phyloP scores from a whole-genome alignment of 345 rosid species.

The Sonneratia alba region DNA sequence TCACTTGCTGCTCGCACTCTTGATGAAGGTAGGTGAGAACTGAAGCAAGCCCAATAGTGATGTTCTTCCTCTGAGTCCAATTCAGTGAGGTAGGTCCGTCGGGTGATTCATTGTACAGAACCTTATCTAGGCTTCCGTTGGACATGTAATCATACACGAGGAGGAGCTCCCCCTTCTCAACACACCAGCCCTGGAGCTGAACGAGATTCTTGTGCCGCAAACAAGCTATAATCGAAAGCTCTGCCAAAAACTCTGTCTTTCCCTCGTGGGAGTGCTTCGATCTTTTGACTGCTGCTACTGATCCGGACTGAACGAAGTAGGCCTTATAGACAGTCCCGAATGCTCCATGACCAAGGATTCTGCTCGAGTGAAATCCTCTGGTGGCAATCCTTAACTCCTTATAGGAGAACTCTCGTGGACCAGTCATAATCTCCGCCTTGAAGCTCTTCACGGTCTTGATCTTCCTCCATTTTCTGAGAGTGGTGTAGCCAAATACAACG shows the following conservation, averaged over 20 bases:
- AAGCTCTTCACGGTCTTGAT: conserved; percentile 40
- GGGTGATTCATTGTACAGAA: conserved; percentile 55
- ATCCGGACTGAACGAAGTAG: conserved; percentile 40
- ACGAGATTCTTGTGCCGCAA: conserved; percentile 91
- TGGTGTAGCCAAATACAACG: conserved; percentile 46
- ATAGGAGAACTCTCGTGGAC: conserved; percentile 65
- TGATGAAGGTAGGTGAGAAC: conserved; percentile 73
- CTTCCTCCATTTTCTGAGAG: conserved; percentile 51
- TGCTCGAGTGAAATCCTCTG: conserved; percentile 69
- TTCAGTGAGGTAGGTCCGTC: conserved; percentile 27
- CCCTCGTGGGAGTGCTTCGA: conserved; percentile 79
- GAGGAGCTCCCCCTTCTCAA: conserved; percentile 71
- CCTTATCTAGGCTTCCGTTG: conserved; percentile 73
- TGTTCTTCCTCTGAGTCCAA: conserved; percentile 68
- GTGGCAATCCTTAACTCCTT: conserved; percentile 69
- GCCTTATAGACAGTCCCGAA: conserved; percentile 91
- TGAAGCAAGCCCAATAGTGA: conserved; percentile 71
- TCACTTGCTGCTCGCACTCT: conserved; percentile 93
- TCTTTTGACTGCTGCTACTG: conserved; percentile 70
- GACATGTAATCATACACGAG: conserved; percentile 96
- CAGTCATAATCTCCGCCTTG: conserved; percentile 58
- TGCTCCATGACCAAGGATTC: conserved; percentile 77
- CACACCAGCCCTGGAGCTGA: conserved; percentile 89
- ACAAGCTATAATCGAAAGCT: conserved; percentile 73
- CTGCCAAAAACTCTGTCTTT: conserved; percentile 77